Conservation (phyloP, 2,329 filamentous ascomycete genomes). For the Parascedosporium putredinis region DNA sequence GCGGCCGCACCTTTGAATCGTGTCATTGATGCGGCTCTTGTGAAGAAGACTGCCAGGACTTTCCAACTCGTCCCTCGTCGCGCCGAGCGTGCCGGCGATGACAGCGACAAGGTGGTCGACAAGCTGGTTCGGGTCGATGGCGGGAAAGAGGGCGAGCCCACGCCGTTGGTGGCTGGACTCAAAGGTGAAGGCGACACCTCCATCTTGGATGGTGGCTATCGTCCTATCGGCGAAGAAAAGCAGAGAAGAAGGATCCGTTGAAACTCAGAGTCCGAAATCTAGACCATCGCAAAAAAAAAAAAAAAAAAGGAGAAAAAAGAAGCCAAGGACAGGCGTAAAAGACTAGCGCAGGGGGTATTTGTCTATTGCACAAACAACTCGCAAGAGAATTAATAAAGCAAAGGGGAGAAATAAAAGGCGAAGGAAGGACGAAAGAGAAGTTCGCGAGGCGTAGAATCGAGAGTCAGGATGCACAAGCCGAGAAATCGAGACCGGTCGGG, state of each 20-base stretch:
- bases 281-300: neutral
- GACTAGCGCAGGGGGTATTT: neutral
- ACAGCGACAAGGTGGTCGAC: conserved; percentile 63
- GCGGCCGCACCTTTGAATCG: conserved; percentile 73
- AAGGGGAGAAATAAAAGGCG: too few relatives aligned
- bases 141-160: conserved; percentile 34
- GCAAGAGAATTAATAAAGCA: neutral
- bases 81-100: conserved; percentile 63
- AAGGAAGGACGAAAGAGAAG: too few relatives aligned
- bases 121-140: conserved; percentile 57
- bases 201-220: conserved; percentile 25
- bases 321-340: neutral
- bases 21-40: conserved; percentile 60
- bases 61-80: conserved; percentile 68
- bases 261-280: neutral
- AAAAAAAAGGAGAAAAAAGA: too few relatives aligned
- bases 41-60: conserved; percentile 75
- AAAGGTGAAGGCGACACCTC: conserved; percentile 38
- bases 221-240: neutral
- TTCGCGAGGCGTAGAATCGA: too few relatives aligned
- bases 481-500: neutral
- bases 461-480: too few relatives aligned
- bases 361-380: neutral
- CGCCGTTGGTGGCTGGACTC: conserved; percentile 35
- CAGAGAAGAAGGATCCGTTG: neutral